Percentiles rank a stretch among this genome's conserved stretches.
Conservation (phyloP, 2,329 filamentous ascomycete genomes). For the Juglanconis juglandina region DNA sequence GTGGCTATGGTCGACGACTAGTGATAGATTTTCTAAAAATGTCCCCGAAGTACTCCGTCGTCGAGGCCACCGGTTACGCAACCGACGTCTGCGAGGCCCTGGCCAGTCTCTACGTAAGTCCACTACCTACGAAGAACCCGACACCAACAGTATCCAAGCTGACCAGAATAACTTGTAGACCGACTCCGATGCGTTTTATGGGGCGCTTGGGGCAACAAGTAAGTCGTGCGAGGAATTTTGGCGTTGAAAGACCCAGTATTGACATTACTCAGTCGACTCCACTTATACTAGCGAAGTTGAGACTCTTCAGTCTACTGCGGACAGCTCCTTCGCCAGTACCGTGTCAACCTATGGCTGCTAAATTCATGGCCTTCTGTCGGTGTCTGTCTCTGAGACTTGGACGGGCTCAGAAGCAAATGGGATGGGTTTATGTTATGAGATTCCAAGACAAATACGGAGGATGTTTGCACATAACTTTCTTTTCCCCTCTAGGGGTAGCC, state of each 20-base stretch:
- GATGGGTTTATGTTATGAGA: too few relatives aligned
- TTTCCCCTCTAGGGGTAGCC: too few relatives aligned
- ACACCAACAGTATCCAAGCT: not conserved
- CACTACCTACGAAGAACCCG: too few relatives aligned
- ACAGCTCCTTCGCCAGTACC: not conserved
- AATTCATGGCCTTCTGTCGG: too few relatives aligned
- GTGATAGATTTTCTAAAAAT: too few relatives aligned
- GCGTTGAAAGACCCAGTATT: not conserved
- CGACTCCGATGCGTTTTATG: not conserved
- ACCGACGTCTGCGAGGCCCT: conserved; percentile 6
- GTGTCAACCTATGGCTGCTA: conserved; percentile 5
- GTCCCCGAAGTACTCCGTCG: conserved; percentile 2
- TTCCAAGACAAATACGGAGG: too few relatives aligned
- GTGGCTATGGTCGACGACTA: too few relatives aligned
- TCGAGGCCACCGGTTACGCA: conserved; percentile 5
- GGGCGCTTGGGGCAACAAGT: not conserved
- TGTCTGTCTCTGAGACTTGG: too few relatives aligned
- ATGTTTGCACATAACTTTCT: too few relatives aligned
- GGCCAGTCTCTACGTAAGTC: conserved; percentile 4
- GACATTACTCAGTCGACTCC: not conserved
- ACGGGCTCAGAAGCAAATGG: too few relatives aligned
- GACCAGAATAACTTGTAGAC: not conserved
- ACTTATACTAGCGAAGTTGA: not conserved
- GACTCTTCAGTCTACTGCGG: not conserved
- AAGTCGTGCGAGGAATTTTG: not conserved